These are phyloP conservation scores for Pyrenophora tritici-repentis DNA, from an alignment of 2,329 filamentous ascomycete genomes.

Conservation along the genomic window DNA sequence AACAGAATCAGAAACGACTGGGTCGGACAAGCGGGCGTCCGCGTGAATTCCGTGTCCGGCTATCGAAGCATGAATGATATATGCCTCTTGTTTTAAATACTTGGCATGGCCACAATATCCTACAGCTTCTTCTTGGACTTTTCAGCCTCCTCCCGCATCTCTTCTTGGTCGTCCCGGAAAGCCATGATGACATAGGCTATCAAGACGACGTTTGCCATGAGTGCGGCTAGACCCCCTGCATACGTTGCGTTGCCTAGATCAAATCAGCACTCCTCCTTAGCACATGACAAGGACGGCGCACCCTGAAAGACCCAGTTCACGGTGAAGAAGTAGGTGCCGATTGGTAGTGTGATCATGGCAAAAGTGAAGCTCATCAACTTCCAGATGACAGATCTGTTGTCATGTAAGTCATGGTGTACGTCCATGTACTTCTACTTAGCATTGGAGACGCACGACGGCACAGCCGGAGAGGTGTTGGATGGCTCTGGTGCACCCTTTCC, in stretches of 20 bases:
- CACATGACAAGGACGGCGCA: constrained; percentile 46
- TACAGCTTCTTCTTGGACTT: constrained; percentile 46
- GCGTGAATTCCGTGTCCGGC: no score
- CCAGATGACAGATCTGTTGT: constrained; percentile 74
- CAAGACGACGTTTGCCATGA: constrained; percentile 89
- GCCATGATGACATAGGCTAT: constrained; percentile 91
- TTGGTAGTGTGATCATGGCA: constrained; percentile 86
- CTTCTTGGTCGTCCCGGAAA: constrained; percentile 77
- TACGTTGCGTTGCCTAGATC: constrained; percentile 80
- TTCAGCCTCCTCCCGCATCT: constrained; percentile 54
- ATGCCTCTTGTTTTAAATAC: no score
- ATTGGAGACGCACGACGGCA: constrained; percentile 69
- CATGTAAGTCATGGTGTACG: constrained; percentile 2
- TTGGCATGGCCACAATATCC: not conserved
- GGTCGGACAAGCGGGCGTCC: no score
- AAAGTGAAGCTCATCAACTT: constrained; percentile 90
- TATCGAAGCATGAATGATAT: no score
- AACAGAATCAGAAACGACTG: no score
- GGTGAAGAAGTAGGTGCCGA: constrained; percentile 85
- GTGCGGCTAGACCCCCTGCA: constrained; percentile 80
- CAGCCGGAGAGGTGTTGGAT: constrained; percentile 79
- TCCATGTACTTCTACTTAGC: not conserved
- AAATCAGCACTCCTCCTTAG: constrained; percentile 6
- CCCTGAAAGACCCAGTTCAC: constrained; percentile 78
- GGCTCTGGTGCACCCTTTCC: constrained; percentile 49